Conservation (phyloP, 768 basidiomycete species). For the Candolleomyces eurysporus region DNA sequence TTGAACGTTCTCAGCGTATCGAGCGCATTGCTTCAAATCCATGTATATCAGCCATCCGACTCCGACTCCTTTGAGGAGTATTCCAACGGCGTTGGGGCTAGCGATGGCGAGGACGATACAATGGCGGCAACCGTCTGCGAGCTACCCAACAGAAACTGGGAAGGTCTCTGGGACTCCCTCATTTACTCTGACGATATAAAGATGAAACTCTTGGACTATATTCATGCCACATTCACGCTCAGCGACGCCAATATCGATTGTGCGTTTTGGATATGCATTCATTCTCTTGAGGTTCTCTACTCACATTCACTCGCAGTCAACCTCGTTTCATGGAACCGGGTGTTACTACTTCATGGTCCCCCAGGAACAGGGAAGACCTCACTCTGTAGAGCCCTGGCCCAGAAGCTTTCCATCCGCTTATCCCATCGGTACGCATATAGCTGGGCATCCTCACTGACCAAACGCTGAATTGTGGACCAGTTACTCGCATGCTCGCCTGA, state of each 20-base stretch:
- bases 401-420: constrained; percentile 90
- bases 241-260: constrained; percentile 86
- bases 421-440: constrained; percentile 62
- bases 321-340: constrained; percentile 92
- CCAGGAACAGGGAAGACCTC: constrained; percentile 98
- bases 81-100: constrained; percentile 47
- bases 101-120: constrained; percentile 69
- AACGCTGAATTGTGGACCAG: constrained; percentile 34
- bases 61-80: constrained; percentile 73
- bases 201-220: constrained; percentile 85
- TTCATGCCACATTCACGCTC: constrained; percentile 91
- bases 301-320: constrained; percentile 47
- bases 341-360: constrained; percentile 92
- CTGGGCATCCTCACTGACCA: neutral
- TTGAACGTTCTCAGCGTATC: constrained; percentile 49
- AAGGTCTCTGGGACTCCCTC: constrained; percentile 91
- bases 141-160: constrained; percentile 78
- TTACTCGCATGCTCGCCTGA: constrained; percentile 80
- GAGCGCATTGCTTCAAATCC: constrained; percentile 69
- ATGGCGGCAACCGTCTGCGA: constrained; percentile 90
- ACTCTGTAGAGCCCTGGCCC: constrained; percentile 89
- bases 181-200: constrained; percentile 87
- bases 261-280: constrained; percentile 33
- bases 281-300: neutral
- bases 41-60: constrained; percentile 83